Percentiles rank a stretch among this genome's conserved stretches.
phyloP scores from a whole-genome alignment of 345 rosid species.

The Stellera chamaejasme region DNA sequence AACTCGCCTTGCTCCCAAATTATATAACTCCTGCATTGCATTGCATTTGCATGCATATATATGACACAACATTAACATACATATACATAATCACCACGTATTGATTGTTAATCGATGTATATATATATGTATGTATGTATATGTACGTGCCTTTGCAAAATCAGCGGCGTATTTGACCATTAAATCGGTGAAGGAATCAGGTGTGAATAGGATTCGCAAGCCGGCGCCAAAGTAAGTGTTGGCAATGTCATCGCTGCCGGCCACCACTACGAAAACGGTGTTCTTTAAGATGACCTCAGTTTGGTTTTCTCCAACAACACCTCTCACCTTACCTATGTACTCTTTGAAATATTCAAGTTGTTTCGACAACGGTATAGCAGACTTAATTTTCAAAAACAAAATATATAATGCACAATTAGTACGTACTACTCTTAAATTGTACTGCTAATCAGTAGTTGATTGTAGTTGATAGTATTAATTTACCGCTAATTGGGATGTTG shows the following conservation, averaged over 20 bases:
- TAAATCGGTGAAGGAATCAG: constrained; percentile 33
- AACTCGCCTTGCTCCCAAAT: constrained; percentile 32
- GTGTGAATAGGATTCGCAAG: constrained; percentile 12
- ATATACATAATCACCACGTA: too few relatives aligned
- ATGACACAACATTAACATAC: too few relatives aligned
- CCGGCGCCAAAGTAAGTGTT: constrained; percentile 27
- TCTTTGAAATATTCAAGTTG: constrained; percentile 36
- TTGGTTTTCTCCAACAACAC: constrained; percentile 26
- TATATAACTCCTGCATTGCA: constrained; percentile 29
- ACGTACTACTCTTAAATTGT: too few relatives aligned
- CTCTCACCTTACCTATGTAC: constrained; percentile 28
- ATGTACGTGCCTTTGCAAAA: constrained; percentile 26
- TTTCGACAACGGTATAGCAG: constrained; percentile 26
- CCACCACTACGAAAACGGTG: constrained; percentile 24
- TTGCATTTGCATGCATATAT: background rate
- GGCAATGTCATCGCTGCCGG: constrained; percentile 51
- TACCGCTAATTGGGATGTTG: constrained; percentile 25
- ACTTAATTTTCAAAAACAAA: constrained; percentile 13
- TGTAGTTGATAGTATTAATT: too few relatives aligned
- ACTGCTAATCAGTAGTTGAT: too few relatives aligned
- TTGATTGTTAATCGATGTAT: too few relatives aligned
- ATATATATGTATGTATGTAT: too few relatives aligned
- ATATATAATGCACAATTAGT: background rate
- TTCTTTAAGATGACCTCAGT: constrained; percentile 24
- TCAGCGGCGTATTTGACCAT: constrained; percentile 34